Evolutionary conservation across 129 eudicot genomes (phyloP), one percentile per base, ranked within the genome.

Genomic region (Heracleum sosnowskyi): DNA sequence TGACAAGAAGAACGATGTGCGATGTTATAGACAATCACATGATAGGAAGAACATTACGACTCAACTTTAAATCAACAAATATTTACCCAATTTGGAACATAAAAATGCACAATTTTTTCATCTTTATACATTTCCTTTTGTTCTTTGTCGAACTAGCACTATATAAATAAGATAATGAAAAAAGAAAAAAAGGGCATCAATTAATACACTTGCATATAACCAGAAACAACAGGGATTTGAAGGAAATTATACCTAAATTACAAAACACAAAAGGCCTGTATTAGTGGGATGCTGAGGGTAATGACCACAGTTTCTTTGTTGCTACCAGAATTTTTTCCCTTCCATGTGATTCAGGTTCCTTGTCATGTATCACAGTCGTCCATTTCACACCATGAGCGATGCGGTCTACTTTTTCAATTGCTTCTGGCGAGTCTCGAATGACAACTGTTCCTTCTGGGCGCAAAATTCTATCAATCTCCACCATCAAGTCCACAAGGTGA

Each of bases 361-460:
- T 89, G 17, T 87, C 92, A 42, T 93, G 95, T 40, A 88, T 78
- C 15, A 75, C 83, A n/a, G 88, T 72, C 42, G 57, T 87, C 98
- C 98, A 93, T 81, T 90, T 84, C 42, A 93, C 82, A 4, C 95
- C 88, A 75, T 68, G 87, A 75, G 90, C 85, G 11, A 93, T 85
- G 10, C 92, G 90, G 29, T 86, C 88, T 37, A 91, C 73, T 87
- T 91, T 93, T 16, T 84, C 86, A 22, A 91, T 85, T 75, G 80
- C 83, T 78, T 90, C 98, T 16, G 98, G 97, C 17, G 97, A 85
- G 74, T 93, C 98, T 82, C 98, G 91, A 57, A 93, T 77, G 60
- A 93, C 88, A 69, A 91, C 91, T 0, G 92, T 93, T 78, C 98
- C 98, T 77, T 87, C 92, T 1, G 97, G 97, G 7, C 98, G 91